Base-by-base conservation (phyloP, 2,329 filamentous ascomycete genomes). In the Clarireedia homoeocarpa region DNA sequence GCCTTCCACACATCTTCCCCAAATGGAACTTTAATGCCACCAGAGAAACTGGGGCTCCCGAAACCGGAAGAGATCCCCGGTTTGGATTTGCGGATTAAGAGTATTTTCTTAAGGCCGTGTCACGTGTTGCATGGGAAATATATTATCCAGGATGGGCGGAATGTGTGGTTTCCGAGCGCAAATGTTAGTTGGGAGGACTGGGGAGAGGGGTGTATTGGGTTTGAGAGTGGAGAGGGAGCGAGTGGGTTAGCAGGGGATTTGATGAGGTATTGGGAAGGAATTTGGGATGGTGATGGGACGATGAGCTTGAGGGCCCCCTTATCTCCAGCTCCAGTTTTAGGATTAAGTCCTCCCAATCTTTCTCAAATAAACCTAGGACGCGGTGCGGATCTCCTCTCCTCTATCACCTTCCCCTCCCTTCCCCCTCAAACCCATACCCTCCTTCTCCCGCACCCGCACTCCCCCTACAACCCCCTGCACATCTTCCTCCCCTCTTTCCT, bases 61-160 rank as follows among this genome's bases (percentile, higher is more conserved):
- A 66, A 74, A 1, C 72, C 77, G 3, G 71, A 74, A 6, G 61
- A 73, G 4, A 67, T 85, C 2, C 75, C 72, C 0, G 82, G 82
- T 2, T 77, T 95, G 17, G 80, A 91, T 52, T 66, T 95, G 36
- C 74, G 77, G 0, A 81, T 91, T 55, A 91, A 90, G 73, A 89
- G 84, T 60, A 75, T 92, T 6, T 95, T 95, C 70, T 83, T 92
- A 60, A 74, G 84, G 2, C 89, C 89, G 0, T 84, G 94, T 58
- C 89, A 88, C 65, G 85, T 95, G n/a, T 88, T 94, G 83, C 89
- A 95, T 67, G 86, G 89, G 0, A 95, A 95, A 65, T 92, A 89
- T 63, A 76, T 92, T 39, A 76, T 94, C 14, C 70, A 92, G 1
- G 89, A 95, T 67, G 78, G 85, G 0, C 69, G 74, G 34, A 76